A percentile compares a stretch with the other conserved stretches of the same genome.
These are phyloP conservation scores for Toxoplasma gondii DNA, from an alignment of 169 alveolate genomes.

Conservation along the genomic window DNA sequence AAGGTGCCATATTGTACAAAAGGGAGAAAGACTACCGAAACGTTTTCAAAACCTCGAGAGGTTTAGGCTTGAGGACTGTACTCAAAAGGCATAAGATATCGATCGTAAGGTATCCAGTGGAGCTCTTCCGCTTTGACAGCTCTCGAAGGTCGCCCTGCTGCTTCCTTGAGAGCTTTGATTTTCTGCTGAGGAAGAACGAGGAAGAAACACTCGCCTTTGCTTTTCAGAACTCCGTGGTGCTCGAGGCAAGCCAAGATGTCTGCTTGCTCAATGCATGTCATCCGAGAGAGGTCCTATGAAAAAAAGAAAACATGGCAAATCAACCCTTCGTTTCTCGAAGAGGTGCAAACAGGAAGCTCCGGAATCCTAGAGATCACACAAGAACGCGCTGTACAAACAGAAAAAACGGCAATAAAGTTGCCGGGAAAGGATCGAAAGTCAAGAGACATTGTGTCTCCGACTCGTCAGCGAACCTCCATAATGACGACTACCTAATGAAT, in stretches of 20 bases:
- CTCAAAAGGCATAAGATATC: slow-evolving; percentile 81
- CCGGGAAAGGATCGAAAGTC: no score
- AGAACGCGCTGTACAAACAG: neutral
- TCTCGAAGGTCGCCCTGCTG: slow-evolving; percentile 81
- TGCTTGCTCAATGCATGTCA: slow-evolving; percentile 86
- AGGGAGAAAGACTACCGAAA: no score
- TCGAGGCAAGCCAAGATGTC: slow-evolving; percentile 88
- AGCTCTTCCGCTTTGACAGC: slow-evolving; percentile 80
- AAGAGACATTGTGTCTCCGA: no score
- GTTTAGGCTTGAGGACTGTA: slow-evolving; percentile 69
- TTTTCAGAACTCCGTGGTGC: slow-evolving; percentile 85
- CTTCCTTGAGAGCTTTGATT: slow-evolving; percentile 77
- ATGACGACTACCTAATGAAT: no score
- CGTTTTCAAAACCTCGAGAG: no score
- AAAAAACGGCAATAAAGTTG: neutral
- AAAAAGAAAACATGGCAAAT: slow-evolving; percentile 35
- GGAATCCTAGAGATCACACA: neutral
- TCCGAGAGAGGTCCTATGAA: slow-evolving; percentile 78
- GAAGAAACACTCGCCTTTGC: slow-evolving; percentile 82
- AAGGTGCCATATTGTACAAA: no score
- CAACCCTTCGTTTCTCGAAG: no score
- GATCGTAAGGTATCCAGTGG: slow-evolving; percentile 91
- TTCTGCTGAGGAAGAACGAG: slow-evolving; percentile 83
- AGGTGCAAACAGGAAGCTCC: slow-evolving; percentile 56
- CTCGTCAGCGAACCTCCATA: no score